Evolutionary conservation across 2,329 filamentous ascomycete species (phyloP).

Genomic region (Clarireedia hainanense): DNA sequence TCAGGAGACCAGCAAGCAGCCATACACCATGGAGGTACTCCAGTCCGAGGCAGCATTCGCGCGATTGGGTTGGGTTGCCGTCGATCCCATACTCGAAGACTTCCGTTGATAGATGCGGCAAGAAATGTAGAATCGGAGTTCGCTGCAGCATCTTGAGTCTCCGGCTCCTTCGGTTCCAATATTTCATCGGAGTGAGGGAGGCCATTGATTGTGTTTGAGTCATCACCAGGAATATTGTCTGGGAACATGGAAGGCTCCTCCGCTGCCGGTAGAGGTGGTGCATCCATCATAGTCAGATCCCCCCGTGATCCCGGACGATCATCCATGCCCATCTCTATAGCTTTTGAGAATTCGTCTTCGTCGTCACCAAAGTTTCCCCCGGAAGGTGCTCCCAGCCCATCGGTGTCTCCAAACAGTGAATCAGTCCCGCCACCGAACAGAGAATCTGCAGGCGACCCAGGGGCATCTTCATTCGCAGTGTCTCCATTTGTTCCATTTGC

Average conservation of each 20-base stretch:
- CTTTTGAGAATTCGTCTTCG: constrained; percentile 72
- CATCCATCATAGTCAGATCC: constrained; percentile 22
- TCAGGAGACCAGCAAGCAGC: constrained; percentile 94
- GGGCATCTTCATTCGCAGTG: constrained; percentile 46
- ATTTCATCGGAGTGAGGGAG: constrained; percentile 10
- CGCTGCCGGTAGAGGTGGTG: constrained; percentile 11
- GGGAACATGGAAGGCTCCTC: constrained; percentile 18
- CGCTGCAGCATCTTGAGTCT: constrained; percentile 45
- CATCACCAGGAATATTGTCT: constrained; percentile 8
- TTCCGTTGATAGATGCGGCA: constrained; percentile 79
- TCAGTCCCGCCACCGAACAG: constrained; percentile 77
- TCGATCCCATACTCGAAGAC: constrained; percentile 87
- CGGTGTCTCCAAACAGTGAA: constrained; percentile 83
- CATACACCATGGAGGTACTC: constrained; percentile 94
- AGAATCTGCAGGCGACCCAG: constrained; percentile 56
- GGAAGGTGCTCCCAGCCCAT: constrained; percentile 40
- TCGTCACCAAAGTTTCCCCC: constrained; percentile 69
- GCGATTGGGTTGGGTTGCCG: constrained; percentile 71
- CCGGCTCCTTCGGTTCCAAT: constrained; percentile 20
- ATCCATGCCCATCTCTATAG: constrained; percentile 48
- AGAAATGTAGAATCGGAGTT: constrained; percentile 76
- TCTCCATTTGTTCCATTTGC: constrained; percentile 30
- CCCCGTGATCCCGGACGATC: constrained; percentile 20
- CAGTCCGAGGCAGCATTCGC: constrained; percentile 63
- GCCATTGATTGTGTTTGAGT: constrained; percentile 13